Percentiles rank a stretch among this genome's conserved stretches.
These are phyloP conservation scores for Psilocybe azurescens DNA, from an alignment of 768 basidiomycete species.

Conservation along the genomic window DNA sequence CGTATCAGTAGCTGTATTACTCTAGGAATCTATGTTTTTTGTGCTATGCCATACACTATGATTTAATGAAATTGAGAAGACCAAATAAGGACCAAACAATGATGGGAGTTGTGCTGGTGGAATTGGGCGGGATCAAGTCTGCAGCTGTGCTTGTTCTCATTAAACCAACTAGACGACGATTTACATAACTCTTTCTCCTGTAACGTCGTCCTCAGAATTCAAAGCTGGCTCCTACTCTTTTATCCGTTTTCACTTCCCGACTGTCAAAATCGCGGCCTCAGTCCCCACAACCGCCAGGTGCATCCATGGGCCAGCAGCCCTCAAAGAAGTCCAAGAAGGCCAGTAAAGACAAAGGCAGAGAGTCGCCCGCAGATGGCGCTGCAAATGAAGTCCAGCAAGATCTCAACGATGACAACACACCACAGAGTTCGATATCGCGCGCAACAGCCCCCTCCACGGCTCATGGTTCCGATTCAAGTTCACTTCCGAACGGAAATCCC, in stretches of 20 bases:
- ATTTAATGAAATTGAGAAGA: conserved; percentile 22
- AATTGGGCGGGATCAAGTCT: conserved; percentile 23
- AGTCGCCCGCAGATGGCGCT: conserved; percentile 41
- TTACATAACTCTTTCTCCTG: conserved; percentile 16
- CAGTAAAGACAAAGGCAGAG: conserved; percentile 72
- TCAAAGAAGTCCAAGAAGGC: conserved; percentile 82
- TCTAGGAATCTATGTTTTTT: conserved; percentile 30
- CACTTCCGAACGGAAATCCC: conserved; percentile 48
- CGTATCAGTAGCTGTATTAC: conserved; percentile 26
- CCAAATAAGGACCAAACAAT: conserved; percentile 44
- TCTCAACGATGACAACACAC: conserved; percentile 41
- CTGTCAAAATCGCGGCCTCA: conserved; percentile 75
- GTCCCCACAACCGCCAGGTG: conserved; percentile 66
- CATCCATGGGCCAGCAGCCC: conserved; percentile 83
- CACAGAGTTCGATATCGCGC: conserved; percentile 51
- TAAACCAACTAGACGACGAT: conserved; percentile 20
- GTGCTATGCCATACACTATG: conserved; percentile 26
- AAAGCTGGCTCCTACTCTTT: conserved; percentile 84
- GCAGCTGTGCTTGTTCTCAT: conserved; percentile 21
- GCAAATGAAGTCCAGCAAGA: conserved; percentile 47
- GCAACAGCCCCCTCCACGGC: conserved; percentile 40
- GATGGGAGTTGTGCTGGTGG: conserved; percentile 20
- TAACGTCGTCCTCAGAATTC: conserved; percentile 22
- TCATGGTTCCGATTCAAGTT: conserved; percentile 44
- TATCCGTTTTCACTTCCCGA: conserved; percentile 77